These are phyloP conservation scores for Boletellus sp. DNA, from an alignment of 768 basidiomycete genomes.

Conservation along the genomic window DNA sequence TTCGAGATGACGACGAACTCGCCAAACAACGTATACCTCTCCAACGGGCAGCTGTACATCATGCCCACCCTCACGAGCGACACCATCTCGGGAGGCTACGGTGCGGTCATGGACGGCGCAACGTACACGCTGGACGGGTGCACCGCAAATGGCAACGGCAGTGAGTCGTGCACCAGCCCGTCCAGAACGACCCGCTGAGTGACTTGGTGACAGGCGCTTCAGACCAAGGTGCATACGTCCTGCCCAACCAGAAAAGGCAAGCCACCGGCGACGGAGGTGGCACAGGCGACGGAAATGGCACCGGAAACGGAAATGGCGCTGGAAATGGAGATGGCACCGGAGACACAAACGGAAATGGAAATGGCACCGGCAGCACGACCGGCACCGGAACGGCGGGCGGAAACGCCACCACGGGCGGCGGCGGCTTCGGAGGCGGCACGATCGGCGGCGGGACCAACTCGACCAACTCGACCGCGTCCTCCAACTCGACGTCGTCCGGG, in stretches of 20 bases:
- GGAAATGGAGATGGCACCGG: constrained; percentile 1
- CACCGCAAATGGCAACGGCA: constrained; percentile 18
- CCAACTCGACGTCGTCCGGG: constrained; percentile 20
- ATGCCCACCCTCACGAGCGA: constrained; percentile 57
- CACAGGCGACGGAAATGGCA: too few relatives aligned
- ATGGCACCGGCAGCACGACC: not conserved
- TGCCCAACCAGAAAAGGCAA: constrained; percentile 26
- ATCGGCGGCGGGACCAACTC: constrained; percentile 17
- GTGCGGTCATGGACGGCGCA: constrained; percentile 39
- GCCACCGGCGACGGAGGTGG: not conserved
- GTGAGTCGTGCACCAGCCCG: not conserved
- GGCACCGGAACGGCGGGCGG: not conserved
- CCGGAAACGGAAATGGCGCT: too few relatives aligned
- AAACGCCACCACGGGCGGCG: constrained; percentile 2
- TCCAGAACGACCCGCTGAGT: not conserved
- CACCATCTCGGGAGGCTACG: constrained; percentile 34
- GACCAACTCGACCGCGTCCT: constrained; percentile 16
- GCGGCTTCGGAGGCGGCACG: not conserved
- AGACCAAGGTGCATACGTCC: constrained; percentile 25
- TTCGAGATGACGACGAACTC: constrained; percentile 53
- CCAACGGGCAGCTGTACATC: constrained; percentile 53
- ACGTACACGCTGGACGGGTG: constrained; percentile 38
- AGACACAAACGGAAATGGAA: too few relatives aligned
- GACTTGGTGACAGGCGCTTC: constrained; percentile 1
- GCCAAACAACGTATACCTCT: constrained; percentile 40